Conservation (phyloP, 257 asterid species). For the Salvia rosmarinus region DNA sequence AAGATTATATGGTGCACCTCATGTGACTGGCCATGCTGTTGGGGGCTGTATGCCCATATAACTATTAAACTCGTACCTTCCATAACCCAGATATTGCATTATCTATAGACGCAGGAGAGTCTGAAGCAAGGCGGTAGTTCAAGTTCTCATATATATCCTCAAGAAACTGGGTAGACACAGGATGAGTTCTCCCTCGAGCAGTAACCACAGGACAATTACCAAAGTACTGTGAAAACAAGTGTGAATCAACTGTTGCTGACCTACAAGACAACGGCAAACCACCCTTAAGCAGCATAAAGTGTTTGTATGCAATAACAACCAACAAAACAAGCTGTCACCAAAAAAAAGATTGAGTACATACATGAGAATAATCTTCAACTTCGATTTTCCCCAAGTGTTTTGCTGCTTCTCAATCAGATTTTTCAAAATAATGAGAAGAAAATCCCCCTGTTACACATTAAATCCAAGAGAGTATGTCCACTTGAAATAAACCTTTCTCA, state of each 20-base stretch:
- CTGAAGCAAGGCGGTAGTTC: slow-evolving; percentile 84
- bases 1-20: background rate
- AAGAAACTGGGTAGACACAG: slow-evolving; percentile 81
- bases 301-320: slow-evolving; percentile 22
- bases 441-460: slow-evolving; percentile 87
- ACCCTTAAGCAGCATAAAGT: slow-evolving; percentile 31
- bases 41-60: slow-evolving; percentile 4
- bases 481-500: slow-evolving; percentile 32
- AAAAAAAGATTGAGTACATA: slow-evolving; percentile 44
- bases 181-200: slow-evolving; percentile 94
- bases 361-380: slow-evolving; percentile 93
- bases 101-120: slow-evolving; percentile 79
- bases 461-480: slow-evolving; percentile 35
- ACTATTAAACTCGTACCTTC: slow-evolving; percentile 57
- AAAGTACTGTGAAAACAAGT: slow-evolving; percentile 82
- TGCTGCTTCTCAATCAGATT: slow-evolving; percentile 89
- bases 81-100: slow-evolving; percentile 50
- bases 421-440: slow-evolving; percentile 87
- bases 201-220: slow-evolving; percentile 92
- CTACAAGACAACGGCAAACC: slow-evolving; percentile 49
- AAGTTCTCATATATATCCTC: slow-evolving; percentile 85
- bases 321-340: slow-evolving; percentile 29
- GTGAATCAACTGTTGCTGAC: slow-evolving; percentile 99
- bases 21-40: slow-evolving; percentile 17
- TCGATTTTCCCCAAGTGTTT: slow-evolving; percentile 51